Conservation (phyloP, 352 stramenopile species). For the Halophytophthora polymorphica region DNA sequence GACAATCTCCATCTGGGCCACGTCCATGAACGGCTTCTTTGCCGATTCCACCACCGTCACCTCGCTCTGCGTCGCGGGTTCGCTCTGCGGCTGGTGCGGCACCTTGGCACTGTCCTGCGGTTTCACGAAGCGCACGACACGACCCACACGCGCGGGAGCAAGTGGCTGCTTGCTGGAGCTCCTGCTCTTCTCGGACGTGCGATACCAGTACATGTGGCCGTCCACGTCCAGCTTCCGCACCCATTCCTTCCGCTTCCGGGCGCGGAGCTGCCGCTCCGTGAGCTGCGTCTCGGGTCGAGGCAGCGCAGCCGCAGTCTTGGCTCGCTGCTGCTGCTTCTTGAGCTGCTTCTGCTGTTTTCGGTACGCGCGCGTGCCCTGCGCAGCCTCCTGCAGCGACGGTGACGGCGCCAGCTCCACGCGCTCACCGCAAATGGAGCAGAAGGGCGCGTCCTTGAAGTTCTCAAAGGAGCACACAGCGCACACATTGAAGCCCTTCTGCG, state of each 20-base stretch:
- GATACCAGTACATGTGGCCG: conserved; percentile 58
- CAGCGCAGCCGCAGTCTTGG: not conserved
- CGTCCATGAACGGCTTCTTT: conserved; percentile 34
- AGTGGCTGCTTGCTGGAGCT: conserved; percentile 2
- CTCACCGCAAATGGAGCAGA: conserved; percentile 48
- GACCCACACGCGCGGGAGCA: conserved; percentile 20
- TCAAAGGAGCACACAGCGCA: conserved; percentile 53
- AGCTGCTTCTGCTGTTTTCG: conserved; percentile 9
- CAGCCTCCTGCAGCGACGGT: conserved; percentile 7
- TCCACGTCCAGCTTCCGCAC: conserved; percentile 49
- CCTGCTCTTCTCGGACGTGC: conserved; percentile 14
- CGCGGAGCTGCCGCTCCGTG: conserved; percentile 32
- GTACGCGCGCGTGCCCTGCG: not conserved
- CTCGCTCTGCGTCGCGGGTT: conserved; percentile 21
- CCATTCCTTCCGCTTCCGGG: conserved; percentile 54
- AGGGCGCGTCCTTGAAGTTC: conserved; percentile 52
- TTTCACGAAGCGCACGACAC: conserved; percentile 29
- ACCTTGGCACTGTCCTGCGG: conserved; percentile 25
- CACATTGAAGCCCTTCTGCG: conserved; percentile 40
- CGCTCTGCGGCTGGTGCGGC: conserved; percentile 21
- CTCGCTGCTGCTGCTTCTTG: conserved; percentile 7
- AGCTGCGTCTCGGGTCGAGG: conserved; percentile 15
- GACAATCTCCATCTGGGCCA: conserved; percentile 36
- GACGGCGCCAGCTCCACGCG: conserved; percentile 15
- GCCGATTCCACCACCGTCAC: conserved; percentile 25